Evolutionary conservation across 257 asterid species (phyloP).

Genomic region (Solanum phureja): DNA sequence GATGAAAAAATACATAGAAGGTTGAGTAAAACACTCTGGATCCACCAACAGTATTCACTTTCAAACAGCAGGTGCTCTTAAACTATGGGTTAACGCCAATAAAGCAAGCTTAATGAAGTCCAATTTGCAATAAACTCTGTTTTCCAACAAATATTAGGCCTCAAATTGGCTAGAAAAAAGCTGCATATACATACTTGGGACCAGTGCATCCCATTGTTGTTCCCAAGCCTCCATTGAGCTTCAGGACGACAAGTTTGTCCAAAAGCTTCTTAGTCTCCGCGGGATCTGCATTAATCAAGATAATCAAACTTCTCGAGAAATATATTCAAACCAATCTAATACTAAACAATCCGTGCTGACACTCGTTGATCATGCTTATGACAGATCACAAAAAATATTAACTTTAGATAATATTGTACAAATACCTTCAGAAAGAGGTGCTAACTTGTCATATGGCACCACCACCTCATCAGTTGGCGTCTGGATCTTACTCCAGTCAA

Average conservation of each 20-base stretch:
- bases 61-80: not conserved
- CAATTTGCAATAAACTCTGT: not conserved
- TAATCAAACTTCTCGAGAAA: not conserved
- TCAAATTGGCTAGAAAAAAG: not conserved
- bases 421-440: conserved; percentile 78
- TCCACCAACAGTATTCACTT: not conserved
- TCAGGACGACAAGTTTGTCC: conserved; percentile 88
- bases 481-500: conserved; percentile 40
- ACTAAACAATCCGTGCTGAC: not conserved
- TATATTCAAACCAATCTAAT: not conserved
- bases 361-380: not conserved
- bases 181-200: conserved; percentile 59
- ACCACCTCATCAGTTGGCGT: conserved; percentile 36
- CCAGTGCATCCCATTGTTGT: conserved; percentile 99
- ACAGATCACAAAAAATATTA: not conserved
- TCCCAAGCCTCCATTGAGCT: conserved; percentile 99
- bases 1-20: not conserved
- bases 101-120: not conserved
- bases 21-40: not conserved
- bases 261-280: conserved; percentile 58
- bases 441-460: conserved; percentile 31
- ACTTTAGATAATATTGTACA: not conserved
- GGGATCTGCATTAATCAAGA: conserved; percentile 40
- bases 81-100: not conserved
- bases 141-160: not conserved